These are phyloP conservation scores for Ogataea pignaliae DNA, from an alignment of 805 yeast species.

Conservation along the genomic window DNA sequence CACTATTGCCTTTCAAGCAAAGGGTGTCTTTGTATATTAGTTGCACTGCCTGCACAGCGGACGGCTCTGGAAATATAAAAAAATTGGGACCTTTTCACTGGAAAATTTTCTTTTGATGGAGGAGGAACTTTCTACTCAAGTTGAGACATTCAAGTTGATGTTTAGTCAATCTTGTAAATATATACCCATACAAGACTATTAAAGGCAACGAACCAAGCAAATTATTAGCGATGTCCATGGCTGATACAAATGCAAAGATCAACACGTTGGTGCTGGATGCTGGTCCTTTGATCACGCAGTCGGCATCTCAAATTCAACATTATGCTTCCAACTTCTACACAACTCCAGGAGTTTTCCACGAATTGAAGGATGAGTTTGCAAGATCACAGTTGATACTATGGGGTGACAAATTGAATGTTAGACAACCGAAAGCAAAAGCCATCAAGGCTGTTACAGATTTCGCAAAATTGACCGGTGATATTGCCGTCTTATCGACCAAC, in stretches of 20 bases:
- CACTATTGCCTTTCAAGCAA: no score
- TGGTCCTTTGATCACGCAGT: slow-evolving; percentile 86
- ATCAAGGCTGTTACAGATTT: slow-evolving; percentile 68
- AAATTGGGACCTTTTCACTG: no score
- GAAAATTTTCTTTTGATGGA: no score
- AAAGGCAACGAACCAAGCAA: no score
- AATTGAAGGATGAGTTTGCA: slow-evolving; percentile 81
- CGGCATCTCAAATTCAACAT: slow-evolving; percentile 66
- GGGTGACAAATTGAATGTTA: slow-evolving; percentile 64
- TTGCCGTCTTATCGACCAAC: slow-evolving; percentile 76
- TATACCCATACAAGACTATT: no score
- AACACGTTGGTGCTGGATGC: slow-evolving; percentile 82
- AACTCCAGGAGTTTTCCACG: slow-evolving; percentile 86
- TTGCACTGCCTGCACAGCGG: no score
- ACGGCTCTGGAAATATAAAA: no score
- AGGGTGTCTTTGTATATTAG: no score
- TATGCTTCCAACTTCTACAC: slow-evolving; percentile 74
- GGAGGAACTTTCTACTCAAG: no score
- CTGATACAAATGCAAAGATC: slow-evolving; percentile 30
- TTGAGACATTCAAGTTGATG: no score
- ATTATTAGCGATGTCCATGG: slow-evolving; percentile 8
- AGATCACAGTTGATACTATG: slow-evolving; percentile 75
- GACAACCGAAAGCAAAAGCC: slow-evolving; percentile 71
- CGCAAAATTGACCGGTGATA: slow-evolving; percentile 89
- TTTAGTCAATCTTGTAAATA: no score